A percentile compares a stretch with the other conserved stretches of the same genome.
These are phyloP conservation scores for Oenanthe javanica DNA, from an alignment of 140 eudicot genomes.

Conservation along the genomic window DNA sequence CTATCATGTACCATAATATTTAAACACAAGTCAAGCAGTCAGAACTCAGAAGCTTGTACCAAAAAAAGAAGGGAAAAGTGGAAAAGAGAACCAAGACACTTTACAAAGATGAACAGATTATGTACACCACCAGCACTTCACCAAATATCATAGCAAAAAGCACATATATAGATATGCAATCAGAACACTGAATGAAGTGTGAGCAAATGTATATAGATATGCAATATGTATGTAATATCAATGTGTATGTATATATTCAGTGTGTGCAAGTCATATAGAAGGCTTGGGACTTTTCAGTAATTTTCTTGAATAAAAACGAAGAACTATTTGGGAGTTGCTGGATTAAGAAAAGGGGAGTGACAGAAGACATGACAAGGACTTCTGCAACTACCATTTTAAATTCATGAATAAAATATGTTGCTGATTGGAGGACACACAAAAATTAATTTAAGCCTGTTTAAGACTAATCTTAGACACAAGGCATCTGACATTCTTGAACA, in stretches of 20 bases:
- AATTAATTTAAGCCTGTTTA: not conserved
- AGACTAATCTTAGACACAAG: not conserved
- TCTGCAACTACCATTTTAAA: slow-evolving; percentile 21
- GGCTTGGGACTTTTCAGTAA: slow-evolving; percentile 5
- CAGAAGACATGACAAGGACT: slow-evolving; percentile 22
- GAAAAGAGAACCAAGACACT: slow-evolving; percentile 7
- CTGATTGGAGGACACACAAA: slow-evolving; percentile 13
- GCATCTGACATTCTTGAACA: slow-evolving; percentile 14
- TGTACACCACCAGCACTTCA: slow-evolving; percentile 5
- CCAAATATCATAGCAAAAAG: slow-evolving; percentile 1
- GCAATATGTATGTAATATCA: not conserved
- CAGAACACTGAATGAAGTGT: not conserved
- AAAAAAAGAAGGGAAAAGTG: not conserved
- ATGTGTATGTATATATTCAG: not conserved
- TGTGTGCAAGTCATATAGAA: not conserved
- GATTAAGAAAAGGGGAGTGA: slow-evolving; percentile 1
- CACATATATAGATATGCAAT: not conserved
- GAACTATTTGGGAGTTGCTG: slow-evolving; percentile 11
- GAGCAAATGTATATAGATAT: not conserved
- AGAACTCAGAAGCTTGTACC: not conserved
- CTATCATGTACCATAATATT: slow-evolving; percentile 31
- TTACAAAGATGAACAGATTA: not conserved
- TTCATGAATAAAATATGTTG: slow-evolving; percentile 21
- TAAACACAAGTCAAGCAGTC: not conserved
- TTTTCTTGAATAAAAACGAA: slow-evolving; percentile 8